Evolutionary conservation across 2,329 filamentous ascomycete genomes (phyloP).

Genomic region (Nannizziopsis arthrosporioides): DNA sequence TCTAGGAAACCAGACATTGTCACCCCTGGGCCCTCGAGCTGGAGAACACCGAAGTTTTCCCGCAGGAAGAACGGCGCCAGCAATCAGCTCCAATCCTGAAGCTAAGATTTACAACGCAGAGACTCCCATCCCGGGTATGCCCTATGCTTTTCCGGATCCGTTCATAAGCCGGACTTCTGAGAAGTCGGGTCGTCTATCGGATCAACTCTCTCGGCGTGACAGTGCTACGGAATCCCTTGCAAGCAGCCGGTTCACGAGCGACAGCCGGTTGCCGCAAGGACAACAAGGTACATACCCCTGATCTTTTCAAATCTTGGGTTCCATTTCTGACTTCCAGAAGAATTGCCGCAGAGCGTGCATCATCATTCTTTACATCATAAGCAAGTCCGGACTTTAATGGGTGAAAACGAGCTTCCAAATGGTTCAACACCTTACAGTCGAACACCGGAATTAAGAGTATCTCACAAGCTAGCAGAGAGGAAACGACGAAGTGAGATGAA

Average conservation of each 20-base stretch:
- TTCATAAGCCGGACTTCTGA: constrained; percentile 29
- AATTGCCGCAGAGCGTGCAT: constrained; percentile 38
- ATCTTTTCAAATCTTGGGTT: neutral
- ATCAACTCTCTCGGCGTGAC: constrained; percentile 34
- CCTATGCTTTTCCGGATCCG: constrained; percentile 42
- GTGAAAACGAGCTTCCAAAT: constrained; percentile 33
- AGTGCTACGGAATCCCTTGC: constrained; percentile 38
- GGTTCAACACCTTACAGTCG: constrained; percentile 39
- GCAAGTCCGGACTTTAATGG: constrained; percentile 38
- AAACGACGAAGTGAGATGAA: constrained; percentile 44
- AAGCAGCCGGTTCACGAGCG: constrained; percentile 40
- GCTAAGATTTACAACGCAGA: constrained; percentile 42
- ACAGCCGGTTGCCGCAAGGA: constrained; percentile 35
- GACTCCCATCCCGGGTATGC: constrained; percentile 39
- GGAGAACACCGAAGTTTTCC: constrained; percentile 34
- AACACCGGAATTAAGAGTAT: constrained; percentile 40
- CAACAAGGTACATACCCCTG: constrained; percentile 35
- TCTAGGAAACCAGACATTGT: constrained; percentile 30
- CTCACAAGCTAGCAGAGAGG: constrained; percentile 41
- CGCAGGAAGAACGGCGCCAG: constrained; percentile 37
- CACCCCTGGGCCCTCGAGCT: constrained; percentile 30
- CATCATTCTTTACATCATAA: constrained; percentile 40
- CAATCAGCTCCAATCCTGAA: constrained; percentile 39
- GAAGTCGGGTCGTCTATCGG: constrained; percentile 18
- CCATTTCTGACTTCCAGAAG: constrained; percentile 20